These are phyloP conservation scores for Saccharomyces hybrid DNA, from an alignment of 1,139 yeast species.

Conservation along the genomic window DNA sequence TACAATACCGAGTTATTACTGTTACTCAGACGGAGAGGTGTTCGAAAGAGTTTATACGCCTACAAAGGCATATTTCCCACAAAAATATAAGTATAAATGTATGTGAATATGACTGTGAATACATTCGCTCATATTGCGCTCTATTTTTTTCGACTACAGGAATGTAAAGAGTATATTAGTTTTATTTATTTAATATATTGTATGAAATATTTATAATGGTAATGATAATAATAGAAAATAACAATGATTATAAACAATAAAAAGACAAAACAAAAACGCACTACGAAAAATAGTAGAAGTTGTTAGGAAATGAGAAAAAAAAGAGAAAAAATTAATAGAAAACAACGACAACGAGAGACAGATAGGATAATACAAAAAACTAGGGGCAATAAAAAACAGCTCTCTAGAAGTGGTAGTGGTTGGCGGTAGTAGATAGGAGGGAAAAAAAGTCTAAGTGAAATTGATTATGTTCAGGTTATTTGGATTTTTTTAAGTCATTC, in stretches of 20 bases:
- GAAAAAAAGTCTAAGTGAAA: background rate
- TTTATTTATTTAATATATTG: background rate
- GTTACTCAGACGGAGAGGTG: background rate
- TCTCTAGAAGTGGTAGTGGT: background rate
- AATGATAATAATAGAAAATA: background rate
- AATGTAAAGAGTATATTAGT: background rate
- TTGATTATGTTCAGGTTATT: background rate
- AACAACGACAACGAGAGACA: background rate
- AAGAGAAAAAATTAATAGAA: background rate
- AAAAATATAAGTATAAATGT: background rate
- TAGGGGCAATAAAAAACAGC: background rate
- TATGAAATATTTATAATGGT: background rate
- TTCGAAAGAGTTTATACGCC: background rate
- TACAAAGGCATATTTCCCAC: background rate
- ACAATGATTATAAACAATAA: background rate
- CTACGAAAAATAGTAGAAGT: background rate
- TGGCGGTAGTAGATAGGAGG: background rate
- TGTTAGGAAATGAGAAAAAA: background rate
- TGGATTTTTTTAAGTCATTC: background rate
- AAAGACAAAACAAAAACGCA: background rate
- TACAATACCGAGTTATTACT: constrained; percentile 3
- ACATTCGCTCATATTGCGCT: background rate
- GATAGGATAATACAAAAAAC: background rate
- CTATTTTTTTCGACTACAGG: background rate
- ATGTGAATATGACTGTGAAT: background rate